Conservation (phyloP, 164 flowering plant species). For the Chloranthus sessilifolius region DNA sequence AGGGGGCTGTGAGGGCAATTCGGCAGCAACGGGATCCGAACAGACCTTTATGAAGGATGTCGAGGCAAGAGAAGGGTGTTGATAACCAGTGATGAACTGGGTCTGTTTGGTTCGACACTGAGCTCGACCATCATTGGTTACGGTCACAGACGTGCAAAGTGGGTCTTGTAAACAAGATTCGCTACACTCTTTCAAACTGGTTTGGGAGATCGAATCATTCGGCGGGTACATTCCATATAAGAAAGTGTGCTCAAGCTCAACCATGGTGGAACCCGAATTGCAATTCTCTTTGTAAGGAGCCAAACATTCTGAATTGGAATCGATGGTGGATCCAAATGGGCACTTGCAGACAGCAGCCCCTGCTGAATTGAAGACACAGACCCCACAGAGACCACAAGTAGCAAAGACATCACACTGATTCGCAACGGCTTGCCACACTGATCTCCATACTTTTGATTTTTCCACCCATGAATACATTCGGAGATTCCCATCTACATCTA, state of each 20-base stretch:
- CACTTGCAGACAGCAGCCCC: conserved; percentile 47
- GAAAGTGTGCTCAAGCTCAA: conserved; percentile 31
- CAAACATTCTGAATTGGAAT: conserved; percentile 39
- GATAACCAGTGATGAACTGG: conserved; percentile 44
- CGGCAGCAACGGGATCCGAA: conserved; percentile 53
- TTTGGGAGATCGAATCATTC: conserved; percentile 29
- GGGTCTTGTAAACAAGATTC: conserved; percentile 40
- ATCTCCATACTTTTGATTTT: conserved; percentile 35
- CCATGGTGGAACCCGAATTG: conserved; percentile 30
- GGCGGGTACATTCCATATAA: conserved; percentile 67
- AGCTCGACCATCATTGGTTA: conserved; percentile 48
- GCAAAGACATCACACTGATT: conserved; percentile 75
- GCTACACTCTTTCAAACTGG: conserved; percentile 39
- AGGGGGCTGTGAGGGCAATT: conserved; percentile 23
- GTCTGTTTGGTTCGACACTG: conserved; percentile 43
- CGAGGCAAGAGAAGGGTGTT: conserved; percentile 37
- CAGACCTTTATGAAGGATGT: conserved; percentile 62
- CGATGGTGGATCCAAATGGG: conserved; percentile 23
- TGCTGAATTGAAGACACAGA: conserved; percentile 32
- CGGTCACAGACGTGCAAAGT: conserved; percentile 53
- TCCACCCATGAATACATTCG: conserved; percentile 61
- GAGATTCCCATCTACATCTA: conserved; percentile 73
- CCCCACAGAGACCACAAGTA: conserved; percentile 47
- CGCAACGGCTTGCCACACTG: conserved; percentile 74
- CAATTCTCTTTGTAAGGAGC: conserved; percentile 35